Conservation (phyloP, 495 filamentous ascomycete species). For the Tuber calosporum region DNA sequence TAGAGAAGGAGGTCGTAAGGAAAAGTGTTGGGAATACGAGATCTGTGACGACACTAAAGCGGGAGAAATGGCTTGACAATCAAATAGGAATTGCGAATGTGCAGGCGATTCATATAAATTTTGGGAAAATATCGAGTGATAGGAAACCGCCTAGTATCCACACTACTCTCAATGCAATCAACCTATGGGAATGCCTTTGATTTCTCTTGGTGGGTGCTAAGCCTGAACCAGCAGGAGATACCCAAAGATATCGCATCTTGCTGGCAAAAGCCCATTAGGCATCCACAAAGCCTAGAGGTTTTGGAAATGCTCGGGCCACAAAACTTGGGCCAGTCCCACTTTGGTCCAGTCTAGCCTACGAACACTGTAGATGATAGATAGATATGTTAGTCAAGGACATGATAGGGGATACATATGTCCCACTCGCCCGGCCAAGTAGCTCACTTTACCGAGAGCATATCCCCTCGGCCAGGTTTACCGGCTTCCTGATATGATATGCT, state of each 20-base stretch:
- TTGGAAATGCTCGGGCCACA: not conserved
- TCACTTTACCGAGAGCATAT: not conserved
- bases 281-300: not conserved
- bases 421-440: not conserved
- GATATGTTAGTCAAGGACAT: not conserved
- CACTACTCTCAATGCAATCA: not conserved
- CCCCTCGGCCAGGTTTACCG: not conserved
- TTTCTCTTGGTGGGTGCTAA: not conserved
- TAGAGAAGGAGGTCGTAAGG: not conserved
- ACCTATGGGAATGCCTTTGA: not conserved
- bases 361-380: not conserved
- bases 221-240: not conserved
- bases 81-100: not conserved
- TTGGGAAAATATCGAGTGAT: not conserved
- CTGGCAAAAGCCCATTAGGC: not conserved
- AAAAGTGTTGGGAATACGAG: not conserved
- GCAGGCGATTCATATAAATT: not conserved
- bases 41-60: not conserved
- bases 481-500: not conserved
- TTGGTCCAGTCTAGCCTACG: not conserved
- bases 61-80: not conserved
- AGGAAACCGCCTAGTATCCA: not conserved
- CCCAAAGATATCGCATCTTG: too few relatives aligned
- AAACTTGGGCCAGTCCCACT: not conserved
- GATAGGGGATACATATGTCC: not conserved